Conservation (phyloP, 2,329 filamentous ascomycete species). For the Paraconiothyrium sp. region DNA sequence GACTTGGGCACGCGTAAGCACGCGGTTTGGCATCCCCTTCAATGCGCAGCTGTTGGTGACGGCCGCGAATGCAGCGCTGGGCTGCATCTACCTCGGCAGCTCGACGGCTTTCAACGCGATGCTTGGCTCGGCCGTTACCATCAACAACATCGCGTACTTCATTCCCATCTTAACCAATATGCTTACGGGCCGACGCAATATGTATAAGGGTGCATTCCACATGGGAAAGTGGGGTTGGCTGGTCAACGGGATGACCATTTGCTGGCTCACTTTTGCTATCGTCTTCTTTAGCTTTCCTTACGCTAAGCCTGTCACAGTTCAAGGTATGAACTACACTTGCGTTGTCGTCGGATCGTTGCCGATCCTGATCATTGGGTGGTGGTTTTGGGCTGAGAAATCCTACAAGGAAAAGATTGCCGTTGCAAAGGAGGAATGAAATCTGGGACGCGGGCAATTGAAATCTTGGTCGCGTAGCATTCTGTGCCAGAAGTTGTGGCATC, state of each 20-base stretch:
- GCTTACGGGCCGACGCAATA: conserved; percentile 18
- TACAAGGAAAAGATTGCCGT: conserved; percentile 12
- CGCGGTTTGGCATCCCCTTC: conserved; percentile 19
- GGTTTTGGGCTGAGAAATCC: conserved; percentile 14
- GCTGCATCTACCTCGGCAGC: conserved; percentile 20
- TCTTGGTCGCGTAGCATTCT: too few relatives aligned
- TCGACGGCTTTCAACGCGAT: conserved; percentile 22
- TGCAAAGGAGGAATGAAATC: conserved; percentile 11
- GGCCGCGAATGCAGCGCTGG: conserved; percentile 19
- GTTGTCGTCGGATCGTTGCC: conserved; percentile 20
- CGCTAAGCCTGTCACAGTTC: conserved; percentile 14
- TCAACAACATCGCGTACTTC: conserved; percentile 23
- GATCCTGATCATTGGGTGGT: conserved; percentile 19
- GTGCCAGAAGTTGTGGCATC: too few relatives aligned
- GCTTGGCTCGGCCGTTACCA: conserved; percentile 21
- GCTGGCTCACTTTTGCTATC: conserved; percentile 24
- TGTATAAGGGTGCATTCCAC: conserved; percentile 22
- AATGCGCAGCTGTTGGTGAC: conserved; percentile 22
- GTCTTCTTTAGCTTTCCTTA: conserved; percentile 23
- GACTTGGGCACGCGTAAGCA: conserved; percentile 11
- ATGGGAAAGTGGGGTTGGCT: conserved; percentile 19
- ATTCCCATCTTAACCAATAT: conserved; percentile 23
- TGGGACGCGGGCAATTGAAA: too few relatives aligned
- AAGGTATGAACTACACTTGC: conserved; percentile 23
- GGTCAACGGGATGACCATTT: conserved; percentile 20